Base-by-base conservation (phyloP, 73 alveolate species). In the Diophrys sp. region DNA sequence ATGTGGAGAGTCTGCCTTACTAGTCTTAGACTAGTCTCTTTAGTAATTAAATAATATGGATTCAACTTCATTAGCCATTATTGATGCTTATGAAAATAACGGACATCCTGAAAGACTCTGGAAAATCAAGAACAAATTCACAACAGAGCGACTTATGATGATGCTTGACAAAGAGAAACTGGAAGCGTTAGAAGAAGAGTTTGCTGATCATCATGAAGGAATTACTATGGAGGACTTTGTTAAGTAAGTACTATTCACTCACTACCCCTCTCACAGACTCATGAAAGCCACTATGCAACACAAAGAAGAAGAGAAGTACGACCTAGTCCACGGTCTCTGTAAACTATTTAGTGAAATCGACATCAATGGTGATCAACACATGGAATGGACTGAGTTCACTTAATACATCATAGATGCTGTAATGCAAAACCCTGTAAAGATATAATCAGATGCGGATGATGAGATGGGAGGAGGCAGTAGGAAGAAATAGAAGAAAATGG, bases 331-430 rank as follows among this genome's bases (percentile, higher is more conserved):
- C 84, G 99, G 99, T 25, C 86, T 96, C 27, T 93, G 91, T 67
- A 88, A 94, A 81, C 89, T 96, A 56, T 96, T 96, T 78, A 86
- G 91, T 73, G 99, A 96, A 80, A 96, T 95, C 44, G 99, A 96
- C 83, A 95, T 96, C 27, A 95, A 93, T 79, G 99, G 99, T 23
- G 99, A 96, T 75, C 91, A 84, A 54, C 97, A 93, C 76, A 96
- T 96, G 99, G 99, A 96, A 79, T 96, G 99, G 98, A 71, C 90
- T 72, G 99, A 96, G 79, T 96, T 96, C 75, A 96, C 99, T 27
- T 93, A 96, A 77, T 96, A 91, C 75, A 93, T 96, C 26, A 96
- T 96, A 26, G 99, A 96, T 83, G 96, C 96, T 71, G 99, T 96
- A 23, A 96, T 95, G 68, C 87, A 93, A 66, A 89, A 93, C 62